Evolutionary conservation across 2,329 filamentous ascomycete species (phyloP).

Genomic region (Exophiala lecanii-corni): DNA sequence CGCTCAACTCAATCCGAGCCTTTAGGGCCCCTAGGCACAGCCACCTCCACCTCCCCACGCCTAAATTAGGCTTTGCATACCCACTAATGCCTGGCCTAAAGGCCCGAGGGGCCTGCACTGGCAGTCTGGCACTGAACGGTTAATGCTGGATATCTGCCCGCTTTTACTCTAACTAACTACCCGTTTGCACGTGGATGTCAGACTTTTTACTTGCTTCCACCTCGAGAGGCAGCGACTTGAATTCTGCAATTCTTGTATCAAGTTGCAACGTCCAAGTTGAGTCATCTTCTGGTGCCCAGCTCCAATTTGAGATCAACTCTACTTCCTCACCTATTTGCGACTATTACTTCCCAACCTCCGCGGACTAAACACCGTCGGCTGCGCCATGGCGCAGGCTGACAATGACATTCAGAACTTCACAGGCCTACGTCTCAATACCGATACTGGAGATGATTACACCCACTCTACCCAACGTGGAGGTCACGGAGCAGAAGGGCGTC

Average conservation of each 20-base stretch:
- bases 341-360: not conserved
- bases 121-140: too few relatives aligned
- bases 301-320: too few relatives aligned
- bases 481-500: not conserved
- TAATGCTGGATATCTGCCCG: too few relatives aligned
- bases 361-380: not conserved
- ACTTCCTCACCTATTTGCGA: too few relatives aligned
- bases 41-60: not conserved
- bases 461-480: not conserved
- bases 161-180: too few relatives aligned
- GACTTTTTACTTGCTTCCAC: too few relatives aligned
- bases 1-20: too few relatives aligned
- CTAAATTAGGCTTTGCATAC: not conserved
- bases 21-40: not conserved
- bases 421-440: constrained; percentile 10
- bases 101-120: too few relatives aligned
- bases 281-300: too few relatives aligned
- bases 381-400: constrained; percentile 21
- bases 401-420: constrained; percentile 7
- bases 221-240: too few relatives aligned
- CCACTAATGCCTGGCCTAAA: not conserved
- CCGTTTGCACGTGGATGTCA: not conserved
- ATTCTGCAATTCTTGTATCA: too few relatives aligned
- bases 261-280: too few relatives aligned
- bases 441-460: constrained; percentile 7